Evolutionary conservation across 768 basidiomycete genomes (phyloP).

Genomic region (Pluteus cervinus): DNA sequence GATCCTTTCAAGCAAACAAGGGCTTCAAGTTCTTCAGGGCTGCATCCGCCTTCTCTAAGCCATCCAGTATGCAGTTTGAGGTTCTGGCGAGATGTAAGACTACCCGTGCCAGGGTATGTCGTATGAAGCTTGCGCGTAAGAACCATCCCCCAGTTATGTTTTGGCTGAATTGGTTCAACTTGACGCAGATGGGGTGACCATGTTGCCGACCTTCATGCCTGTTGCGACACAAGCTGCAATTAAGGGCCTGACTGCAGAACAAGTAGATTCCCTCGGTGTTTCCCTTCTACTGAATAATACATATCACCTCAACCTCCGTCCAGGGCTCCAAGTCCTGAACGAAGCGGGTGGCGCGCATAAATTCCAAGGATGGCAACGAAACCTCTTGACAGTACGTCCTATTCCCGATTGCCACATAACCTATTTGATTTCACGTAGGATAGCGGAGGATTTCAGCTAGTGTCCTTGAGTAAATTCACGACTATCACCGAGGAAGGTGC

Average conservation of each 20-base stretch:
- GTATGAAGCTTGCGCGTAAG: conserved; percentile 79
- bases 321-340: conserved; percentile 67
- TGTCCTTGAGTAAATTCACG: conserved; percentile 79
- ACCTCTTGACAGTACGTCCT: conserved; percentile 69
- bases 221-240: conserved; percentile 91
- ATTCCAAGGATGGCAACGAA: conserved; percentile 85
- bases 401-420: conserved; percentile 3
- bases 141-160: conserved; percentile 11
- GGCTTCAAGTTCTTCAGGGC: no score
- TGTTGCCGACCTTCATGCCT: conserved; percentile 90
- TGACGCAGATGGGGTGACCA: conserved; percentile 64
- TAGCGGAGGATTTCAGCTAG: conserved; percentile 87
- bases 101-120: conserved; percentile 78
- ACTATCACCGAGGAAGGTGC: conserved; percentile 88
- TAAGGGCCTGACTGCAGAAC: conserved; percentile 83
- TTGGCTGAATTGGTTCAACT: no score
- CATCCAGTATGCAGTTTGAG: conserved; percentile 90
- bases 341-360: conserved; percentile 81
- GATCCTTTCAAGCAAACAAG: no score
- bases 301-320: conserved; percentile 84
- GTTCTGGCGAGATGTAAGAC: conserved; percentile 76
- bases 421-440: conserved; percentile 40
- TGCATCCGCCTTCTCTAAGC: no score
- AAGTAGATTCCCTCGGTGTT: conserved; percentile 76
- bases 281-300: conserved; percentile 87